Base-by-base conservation (phyloP, 257 asterid species). In the Knoxia roxburghii region DNA sequence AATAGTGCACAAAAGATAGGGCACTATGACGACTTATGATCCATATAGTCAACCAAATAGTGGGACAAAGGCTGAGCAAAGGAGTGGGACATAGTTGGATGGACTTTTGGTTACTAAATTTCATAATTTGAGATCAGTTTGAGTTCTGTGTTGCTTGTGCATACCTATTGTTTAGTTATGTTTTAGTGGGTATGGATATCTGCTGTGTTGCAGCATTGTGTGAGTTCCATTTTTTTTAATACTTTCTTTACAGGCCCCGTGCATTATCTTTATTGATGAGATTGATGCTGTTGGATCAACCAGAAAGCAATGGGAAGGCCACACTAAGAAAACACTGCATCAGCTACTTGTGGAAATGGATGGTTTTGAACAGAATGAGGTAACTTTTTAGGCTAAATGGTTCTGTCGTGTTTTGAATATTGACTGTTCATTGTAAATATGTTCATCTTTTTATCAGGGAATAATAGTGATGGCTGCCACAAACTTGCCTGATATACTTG, bases 301-400 rank as follows among this genome's bases (percentile, higher is more conserved):
- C 57, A 85, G 99, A 50, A 93, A 86, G 90, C 99, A 90, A 74
- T 93, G 95, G 90, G 99, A 93, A 85, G 99, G 99, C 63, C 99
- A 93, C 72, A 90, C 97, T 20, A 93, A 93, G 89, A 93, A 93
- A 81, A 93, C 99, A 20, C 75, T 93, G 71, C 99, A 93, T 78
- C 99, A 93, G 48, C 77, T 93, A 66, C 99, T 90, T 11, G 97
- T 93, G 41, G 99, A 93, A 84, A 90, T 93, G 99, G 97, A 93
- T 83, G 99, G 99, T 59, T 93, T 90, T 81, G 97, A 93, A 78
- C 99, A 93, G 79, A 93, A 93, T 77, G 97, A 90, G 95, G 98
- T 93, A 79, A 46, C 14, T 14, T 75, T 50, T 23, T 18, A 37
- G 68, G 30, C 52, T 39, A 60, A 33, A 15, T 54, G 2, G 18